Base-by-base conservation (phyloP, 768 basidiomycete genomes). In the Jaapia argillacea region DNA sequence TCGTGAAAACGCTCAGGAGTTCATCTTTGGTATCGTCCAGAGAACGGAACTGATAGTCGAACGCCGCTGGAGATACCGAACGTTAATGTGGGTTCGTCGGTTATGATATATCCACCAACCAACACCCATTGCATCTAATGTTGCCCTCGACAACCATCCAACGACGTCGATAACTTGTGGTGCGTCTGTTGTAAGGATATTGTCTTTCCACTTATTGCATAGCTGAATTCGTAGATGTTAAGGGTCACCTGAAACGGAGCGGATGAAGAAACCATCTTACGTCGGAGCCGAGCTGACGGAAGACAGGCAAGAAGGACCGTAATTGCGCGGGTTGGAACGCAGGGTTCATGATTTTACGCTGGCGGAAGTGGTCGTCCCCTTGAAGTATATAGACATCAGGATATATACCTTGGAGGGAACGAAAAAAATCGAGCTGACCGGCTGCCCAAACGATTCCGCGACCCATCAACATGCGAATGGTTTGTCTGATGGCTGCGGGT, bases 91-190 rank as follows among this genome's bases (percentile, higher is more conserved):
- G 44, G 14, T 31, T n/a, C n/a, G 7, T 13, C 7, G 40, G 16
- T n/a, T 27, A 16, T 10, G 16, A 24, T n/a, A 16, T 25, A 4
- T 25, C n/a, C 20, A 25, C 41, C n/a, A 12, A 60, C 59, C 46
- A 45, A 51, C 54, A 14, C 58, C 58, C n/a, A 60, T 55, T 26
- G 53, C 52, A 43, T 60, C 60, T 16, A 60, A 41, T 5, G 59
- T 58, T 42, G 53, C 41, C 14, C 50, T 43, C 2, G 53, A 47
- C 24, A 60, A 43, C 54, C 52, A 51, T 36, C 40, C 20, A 7
- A 27, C 36, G n/a, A 60, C 23, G 25, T 60, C 50, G 14, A 61
- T 16, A 23, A 48, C 44, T 7, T 44, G 39, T 12, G 41, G 36
- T 2, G 33, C 37, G 20, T 49, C 33, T 20, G 54, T 27, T 2